Conservation (phyloP, 202 grass and related monocot genomes). For the Elaeis oleifera region DNA sequence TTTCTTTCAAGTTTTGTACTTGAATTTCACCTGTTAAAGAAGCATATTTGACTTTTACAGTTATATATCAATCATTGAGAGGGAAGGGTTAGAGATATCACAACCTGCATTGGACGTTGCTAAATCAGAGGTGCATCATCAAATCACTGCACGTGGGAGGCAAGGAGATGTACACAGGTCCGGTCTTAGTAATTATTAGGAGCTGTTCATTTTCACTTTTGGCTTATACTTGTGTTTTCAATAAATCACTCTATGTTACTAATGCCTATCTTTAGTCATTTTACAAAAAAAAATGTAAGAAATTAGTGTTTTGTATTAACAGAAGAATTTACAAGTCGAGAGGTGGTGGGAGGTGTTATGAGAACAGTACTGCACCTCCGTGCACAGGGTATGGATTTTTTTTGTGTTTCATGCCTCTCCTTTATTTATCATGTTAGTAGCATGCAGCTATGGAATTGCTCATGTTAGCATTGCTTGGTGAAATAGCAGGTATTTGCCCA, state of each 20-base stretch:
- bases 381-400: slow-evolving; percentile 16
- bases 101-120: slow-evolving; percentile 16
- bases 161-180: slow-evolving; percentile 20
- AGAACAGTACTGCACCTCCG: slow-evolving; percentile 16
- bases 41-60: slow-evolving; percentile 10
- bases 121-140: slow-evolving; percentile 21
- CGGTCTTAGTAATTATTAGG: neutral
- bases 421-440: neutral
- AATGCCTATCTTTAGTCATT: neutral
- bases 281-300: slow-evolving; percentile 4
- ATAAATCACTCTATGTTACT: neutral
- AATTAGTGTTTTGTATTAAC: slow-evolving; percentile 5
- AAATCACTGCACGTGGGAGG: slow-evolving; percentile 16
- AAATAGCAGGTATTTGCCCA: too few species aligned
- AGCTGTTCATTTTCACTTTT: neutral
- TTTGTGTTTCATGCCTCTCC: neutral
- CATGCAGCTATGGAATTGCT: too few species aligned
- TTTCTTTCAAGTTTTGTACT: too few species aligned
- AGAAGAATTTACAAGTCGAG: slow-evolving; percentile 38
- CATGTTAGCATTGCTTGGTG: too few species aligned
- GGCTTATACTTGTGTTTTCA: neutral
- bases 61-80: slow-evolving; percentile 17
- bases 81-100: slow-evolving; percentile 25
- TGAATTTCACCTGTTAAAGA: neutral
- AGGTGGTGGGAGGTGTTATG: slow-evolving; percentile 10